Conservation (phyloP, 1,284 basidiomycete species). For the Dichomitus squalens region DNA sequence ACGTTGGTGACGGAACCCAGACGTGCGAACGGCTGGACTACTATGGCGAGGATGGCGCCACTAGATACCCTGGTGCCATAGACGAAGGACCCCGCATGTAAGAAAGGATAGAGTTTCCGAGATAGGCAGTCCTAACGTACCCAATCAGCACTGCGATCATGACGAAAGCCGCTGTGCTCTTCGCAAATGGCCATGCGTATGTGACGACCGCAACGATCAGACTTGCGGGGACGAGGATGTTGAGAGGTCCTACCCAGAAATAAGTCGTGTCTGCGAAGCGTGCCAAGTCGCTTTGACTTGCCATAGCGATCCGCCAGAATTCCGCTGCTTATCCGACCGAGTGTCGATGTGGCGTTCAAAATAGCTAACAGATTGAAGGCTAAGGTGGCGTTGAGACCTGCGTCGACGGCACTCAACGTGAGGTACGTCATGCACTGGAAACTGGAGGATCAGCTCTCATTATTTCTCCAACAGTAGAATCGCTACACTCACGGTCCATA, state of each 20-base stretch:
- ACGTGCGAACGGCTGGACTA: slow-evolving; percentile 53
- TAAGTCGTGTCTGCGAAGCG: neutral
- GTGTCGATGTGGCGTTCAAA: slow-evolving; percentile 41
- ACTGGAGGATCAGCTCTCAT: no score
- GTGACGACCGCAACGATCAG: slow-evolving; percentile 49
- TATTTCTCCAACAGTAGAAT: no score
- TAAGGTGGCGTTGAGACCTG: slow-evolving; percentile 37
- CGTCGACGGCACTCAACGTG: slow-evolving; percentile 9
- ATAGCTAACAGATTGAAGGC: slow-evolving; percentile 49
- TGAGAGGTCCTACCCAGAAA: slow-evolving; percentile 45
- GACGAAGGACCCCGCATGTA: slow-evolving; percentile 45
- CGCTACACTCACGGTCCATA: neutral
- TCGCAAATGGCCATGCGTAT: slow-evolving; percentile 57
- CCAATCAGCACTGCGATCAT: slow-evolving; percentile 32
- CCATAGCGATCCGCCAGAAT: slow-evolving; percentile 42
- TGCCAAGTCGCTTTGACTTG: slow-evolving; percentile 4
- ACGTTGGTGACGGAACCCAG: slow-evolving; percentile 57
- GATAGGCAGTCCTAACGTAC: neutral
- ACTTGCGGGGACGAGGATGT: slow-evolving; percentile 55
- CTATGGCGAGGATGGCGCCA: slow-evolving; percentile 56
- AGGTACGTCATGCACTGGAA: neutral
- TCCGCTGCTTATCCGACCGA: slow-evolving; percentile 44
- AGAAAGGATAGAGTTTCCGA: neutral
- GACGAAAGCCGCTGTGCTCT: slow-evolving; percentile 40
- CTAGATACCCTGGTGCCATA: slow-evolving; percentile 50